Conservation (phyloP, 2,329 filamentous ascomycete genomes). For the Xylaria sp. region DNA sequence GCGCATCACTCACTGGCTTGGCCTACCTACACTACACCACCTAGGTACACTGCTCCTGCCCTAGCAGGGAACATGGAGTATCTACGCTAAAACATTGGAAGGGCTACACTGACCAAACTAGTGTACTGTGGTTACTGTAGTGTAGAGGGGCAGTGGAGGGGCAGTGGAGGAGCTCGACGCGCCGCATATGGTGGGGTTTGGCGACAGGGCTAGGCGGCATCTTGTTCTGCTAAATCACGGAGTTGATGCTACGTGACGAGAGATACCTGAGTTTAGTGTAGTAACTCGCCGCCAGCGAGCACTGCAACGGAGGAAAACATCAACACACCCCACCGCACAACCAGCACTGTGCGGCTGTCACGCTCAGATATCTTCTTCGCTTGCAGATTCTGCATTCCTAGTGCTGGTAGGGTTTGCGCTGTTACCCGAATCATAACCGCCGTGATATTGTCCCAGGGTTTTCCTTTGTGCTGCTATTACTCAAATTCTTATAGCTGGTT, state of each 20-base stretch:
- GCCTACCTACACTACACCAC: conserved; percentile 5
- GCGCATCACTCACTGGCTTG: not conserved
- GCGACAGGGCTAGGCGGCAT: conserved; percentile 35
- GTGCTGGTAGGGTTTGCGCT: conserved; percentile 1
- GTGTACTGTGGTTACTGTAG: not conserved
- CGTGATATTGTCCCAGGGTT: not conserved
- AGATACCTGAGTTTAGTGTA: conserved; percentile 6
- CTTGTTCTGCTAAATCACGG: conserved; percentile 22
- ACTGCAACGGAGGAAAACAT: not conserved
- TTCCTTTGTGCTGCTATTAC: not conserved
- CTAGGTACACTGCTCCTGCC: not conserved
- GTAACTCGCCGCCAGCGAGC: conserved; percentile 7
- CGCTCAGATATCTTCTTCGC: conserved; percentile 15
- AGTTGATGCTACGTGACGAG: conserved; percentile 31
- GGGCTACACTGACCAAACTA: not conserved
- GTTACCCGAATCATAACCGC: conserved; percentile 32
- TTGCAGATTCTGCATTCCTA: not conserved
- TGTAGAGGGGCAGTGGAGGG: not conserved
- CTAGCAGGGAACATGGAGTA: not conserved
- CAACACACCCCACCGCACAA: not conserved
- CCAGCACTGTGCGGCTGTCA: conserved; percentile 35
- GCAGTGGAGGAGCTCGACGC: not conserved
- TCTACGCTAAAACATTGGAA: not conserved
- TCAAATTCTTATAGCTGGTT: not conserved
- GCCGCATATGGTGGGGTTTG: conserved; percentile 24